phyloP scores from a whole-genome alignment of 2,329 filamentous ascomycete species.

The Epicoccum nigrum region DNA sequence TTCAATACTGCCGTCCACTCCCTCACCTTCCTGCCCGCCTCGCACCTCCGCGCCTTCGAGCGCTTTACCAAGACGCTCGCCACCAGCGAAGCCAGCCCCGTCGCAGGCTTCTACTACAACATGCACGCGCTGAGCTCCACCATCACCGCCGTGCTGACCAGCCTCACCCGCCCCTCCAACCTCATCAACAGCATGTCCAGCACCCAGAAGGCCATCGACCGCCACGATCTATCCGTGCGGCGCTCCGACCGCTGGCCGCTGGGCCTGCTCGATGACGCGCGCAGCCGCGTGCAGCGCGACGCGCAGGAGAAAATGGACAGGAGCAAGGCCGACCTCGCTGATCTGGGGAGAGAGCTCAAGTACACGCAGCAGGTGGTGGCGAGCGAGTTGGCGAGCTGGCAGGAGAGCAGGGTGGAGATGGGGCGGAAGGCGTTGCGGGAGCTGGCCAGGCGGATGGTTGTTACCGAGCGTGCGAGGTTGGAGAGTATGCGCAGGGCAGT shows the following conservation, averaged over 20 bases:
- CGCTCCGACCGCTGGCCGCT: slow-evolving; percentile 81
- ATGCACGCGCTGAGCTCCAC: slow-evolving; percentile 83
- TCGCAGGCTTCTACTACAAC: slow-evolving; percentile 73
- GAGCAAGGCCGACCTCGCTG: slow-evolving; percentile 71
- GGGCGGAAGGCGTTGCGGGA: slow-evolving; percentile 76
- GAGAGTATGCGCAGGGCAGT: slow-evolving; percentile 82
- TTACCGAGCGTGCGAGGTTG: slow-evolving; percentile 78
- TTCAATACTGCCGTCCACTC: slow-evolving; percentile 60
- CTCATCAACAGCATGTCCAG: slow-evolving; percentile 78
- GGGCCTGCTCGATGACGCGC: slow-evolving; percentile 82
- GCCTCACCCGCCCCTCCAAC: slow-evolving; percentile 78
- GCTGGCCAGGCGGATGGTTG: slow-evolving; percentile 77
- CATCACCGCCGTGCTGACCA: slow-evolving; percentile 77
- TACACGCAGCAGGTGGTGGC: slow-evolving; percentile 96
- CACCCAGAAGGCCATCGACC: slow-evolving; percentile 76
- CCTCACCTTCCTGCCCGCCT: slow-evolving; percentile 69
- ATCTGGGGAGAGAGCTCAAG: slow-evolving; percentile 79
- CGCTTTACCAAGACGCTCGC: slow-evolving; percentile 71
- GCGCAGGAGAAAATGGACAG: slow-evolving; percentile 79
- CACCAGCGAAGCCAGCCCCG: slow-evolving; percentile 74
- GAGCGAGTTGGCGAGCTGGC: slow-evolving; percentile 89
- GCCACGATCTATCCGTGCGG: slow-evolving; percentile 75
- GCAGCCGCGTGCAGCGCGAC: slow-evolving; percentile 81
- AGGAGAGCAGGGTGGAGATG: slow-evolving; percentile 82
- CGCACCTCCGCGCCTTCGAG: slow-evolving; percentile 73